These are phyloP conservation scores for Geotrichum macrosporum DNA, from an alignment of 1,139 yeast genomes.

Conservation along the genomic window DNA sequence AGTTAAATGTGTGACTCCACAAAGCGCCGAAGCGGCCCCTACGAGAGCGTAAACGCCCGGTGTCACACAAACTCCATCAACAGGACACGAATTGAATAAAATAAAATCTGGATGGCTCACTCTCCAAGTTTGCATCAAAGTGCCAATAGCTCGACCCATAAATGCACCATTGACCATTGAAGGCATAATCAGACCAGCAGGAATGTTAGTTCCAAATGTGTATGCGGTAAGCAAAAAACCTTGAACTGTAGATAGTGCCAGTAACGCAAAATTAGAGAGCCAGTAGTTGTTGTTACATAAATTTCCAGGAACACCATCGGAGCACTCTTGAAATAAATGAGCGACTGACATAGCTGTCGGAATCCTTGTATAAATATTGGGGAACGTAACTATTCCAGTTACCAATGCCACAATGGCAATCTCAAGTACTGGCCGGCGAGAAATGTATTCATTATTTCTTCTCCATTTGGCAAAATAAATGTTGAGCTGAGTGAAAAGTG, in stretches of 20 bases:
- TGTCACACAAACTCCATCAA: slow-evolving; percentile 60
- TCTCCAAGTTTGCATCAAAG: slow-evolving; percentile 43
- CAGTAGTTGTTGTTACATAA: slow-evolving; percentile 38
- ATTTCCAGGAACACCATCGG: slow-evolving; percentile 32
- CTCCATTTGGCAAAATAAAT: slow-evolving; percentile 43
- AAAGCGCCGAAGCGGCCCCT: slow-evolving; percentile 95
- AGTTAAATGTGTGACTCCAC: slow-evolving; percentile 90
- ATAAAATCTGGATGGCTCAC: slow-evolving; percentile 31
- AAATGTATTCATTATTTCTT: slow-evolving; percentile 22
- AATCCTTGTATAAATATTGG: slow-evolving; percentile 50
- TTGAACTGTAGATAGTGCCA: slow-evolving; percentile 47
- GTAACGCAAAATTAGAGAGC: slow-evolving; percentile 31
- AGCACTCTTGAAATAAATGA: slow-evolving; percentile 62
- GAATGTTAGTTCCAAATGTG: slow-evolving; percentile 61
- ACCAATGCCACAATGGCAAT: slow-evolving; percentile 46
- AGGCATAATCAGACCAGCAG: slow-evolving; percentile 76
- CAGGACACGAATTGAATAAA: slow-evolving; percentile 38
- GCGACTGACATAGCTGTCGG: slow-evolving; percentile 56
- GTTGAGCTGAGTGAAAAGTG: slow-evolving; percentile 50
- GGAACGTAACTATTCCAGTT: slow-evolving; percentile 55
- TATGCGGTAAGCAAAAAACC: slow-evolving; percentile 59
- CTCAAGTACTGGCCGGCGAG: slow-evolving; percentile 42
- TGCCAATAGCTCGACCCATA: slow-evolving; percentile 64
- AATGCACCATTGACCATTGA: slow-evolving; percentile 67
- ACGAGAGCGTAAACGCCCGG: slow-evolving; percentile 93